Percentiles rank a stretch among this genome's conserved stretches.
Conservation (phyloP, 768 basidiomycete genomes). For the Mycena kentingensis region DNA sequence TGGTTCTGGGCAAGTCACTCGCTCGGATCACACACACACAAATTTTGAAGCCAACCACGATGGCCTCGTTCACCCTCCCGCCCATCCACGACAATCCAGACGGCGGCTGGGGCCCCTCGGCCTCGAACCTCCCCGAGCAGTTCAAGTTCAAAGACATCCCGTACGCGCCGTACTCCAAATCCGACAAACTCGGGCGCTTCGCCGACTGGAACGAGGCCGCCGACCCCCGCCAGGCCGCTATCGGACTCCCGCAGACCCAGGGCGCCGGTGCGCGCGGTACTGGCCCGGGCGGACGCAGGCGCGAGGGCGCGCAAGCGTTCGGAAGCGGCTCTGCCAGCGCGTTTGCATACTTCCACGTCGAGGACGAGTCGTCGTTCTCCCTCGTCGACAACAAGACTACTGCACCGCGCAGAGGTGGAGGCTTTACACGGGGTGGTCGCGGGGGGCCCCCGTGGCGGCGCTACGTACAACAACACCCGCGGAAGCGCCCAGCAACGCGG, state of each 20-base stretch:
- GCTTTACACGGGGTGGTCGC: conserved; percentile 60
- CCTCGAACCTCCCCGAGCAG: conserved; percentile 77
- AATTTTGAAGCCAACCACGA: conserved; percentile 31
- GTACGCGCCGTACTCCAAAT: conserved; percentile 98
- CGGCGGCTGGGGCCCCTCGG: conserved; percentile 90
- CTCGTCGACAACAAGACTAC: conserved; percentile 88
- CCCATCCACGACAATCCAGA: conserved; percentile 90
- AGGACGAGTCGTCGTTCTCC: conserved; percentile 96
- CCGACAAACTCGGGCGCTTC: conserved; percentile 95
- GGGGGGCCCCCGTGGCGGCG: conserved; percentile 51
- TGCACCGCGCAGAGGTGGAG: conserved; percentile 69
- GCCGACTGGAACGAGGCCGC: conserved; percentile 95
- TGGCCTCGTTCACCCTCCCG: conserved; percentile 85
- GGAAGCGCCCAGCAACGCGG: conserved; percentile 49
- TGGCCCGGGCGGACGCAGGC: conserved; percentile 57
- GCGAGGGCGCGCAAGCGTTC: conserved; percentile 82
- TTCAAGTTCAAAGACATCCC: conserved; percentile 99
- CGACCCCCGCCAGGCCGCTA: conserved; percentile 59
- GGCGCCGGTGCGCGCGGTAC: conserved; percentile 53
- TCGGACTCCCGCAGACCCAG: conserved; percentile 50
- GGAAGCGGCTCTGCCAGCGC: conserved; percentile 89
- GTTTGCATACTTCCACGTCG: conserved; percentile 96
- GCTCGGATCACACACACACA: conserved; percentile 3
- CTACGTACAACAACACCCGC: conserved; percentile 34
- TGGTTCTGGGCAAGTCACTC: not conserved